phyloP scores from a whole-genome alignment of 306 rosid species.

The Mucuna pruriens region DNA sequence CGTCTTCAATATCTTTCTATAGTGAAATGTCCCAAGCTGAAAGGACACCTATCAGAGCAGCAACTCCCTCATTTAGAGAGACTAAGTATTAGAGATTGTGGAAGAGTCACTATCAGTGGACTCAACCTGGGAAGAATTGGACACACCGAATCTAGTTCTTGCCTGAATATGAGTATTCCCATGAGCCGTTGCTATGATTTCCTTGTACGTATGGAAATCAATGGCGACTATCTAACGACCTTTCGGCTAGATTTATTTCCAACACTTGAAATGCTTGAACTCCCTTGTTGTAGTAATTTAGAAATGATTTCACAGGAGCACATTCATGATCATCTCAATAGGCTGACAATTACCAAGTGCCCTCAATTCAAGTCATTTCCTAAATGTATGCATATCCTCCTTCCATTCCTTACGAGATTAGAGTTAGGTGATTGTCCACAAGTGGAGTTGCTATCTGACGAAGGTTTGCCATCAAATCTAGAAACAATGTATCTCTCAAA shows the following conservation, averaged over 20 bases:
- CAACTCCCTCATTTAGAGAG: background rate
- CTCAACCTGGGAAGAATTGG: background rate
- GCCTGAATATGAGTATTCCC: background rate
- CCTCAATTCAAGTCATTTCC: background rate
- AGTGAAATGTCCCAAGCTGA: rapidly evolving
- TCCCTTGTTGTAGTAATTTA: background rate
- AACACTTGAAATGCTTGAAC: background rate
- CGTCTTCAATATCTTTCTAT: background rate
- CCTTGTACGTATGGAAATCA: too few relatives aligned
- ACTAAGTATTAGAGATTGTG: background rate
- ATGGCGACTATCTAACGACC: background rate
- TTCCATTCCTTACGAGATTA: background rate
- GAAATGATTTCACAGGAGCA: background rate
- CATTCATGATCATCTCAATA: background rate
- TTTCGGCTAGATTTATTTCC: background rate
- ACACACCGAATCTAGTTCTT: background rate
- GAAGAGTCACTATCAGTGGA: background rate
- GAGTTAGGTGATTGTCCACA: background rate
- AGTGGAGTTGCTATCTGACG: background rate
- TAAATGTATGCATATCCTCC: background rate
- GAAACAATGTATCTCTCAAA: background rate
- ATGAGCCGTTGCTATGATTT: too few relatives aligned
- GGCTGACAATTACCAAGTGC: rapidly evolving
- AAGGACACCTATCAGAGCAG: background rate
- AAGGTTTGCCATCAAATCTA: background rate